These are phyloP conservation scores for Nemania abortiva DNA, from an alignment of 2,329 filamentous ascomycete genomes.

Conservation along the genomic window DNA sequence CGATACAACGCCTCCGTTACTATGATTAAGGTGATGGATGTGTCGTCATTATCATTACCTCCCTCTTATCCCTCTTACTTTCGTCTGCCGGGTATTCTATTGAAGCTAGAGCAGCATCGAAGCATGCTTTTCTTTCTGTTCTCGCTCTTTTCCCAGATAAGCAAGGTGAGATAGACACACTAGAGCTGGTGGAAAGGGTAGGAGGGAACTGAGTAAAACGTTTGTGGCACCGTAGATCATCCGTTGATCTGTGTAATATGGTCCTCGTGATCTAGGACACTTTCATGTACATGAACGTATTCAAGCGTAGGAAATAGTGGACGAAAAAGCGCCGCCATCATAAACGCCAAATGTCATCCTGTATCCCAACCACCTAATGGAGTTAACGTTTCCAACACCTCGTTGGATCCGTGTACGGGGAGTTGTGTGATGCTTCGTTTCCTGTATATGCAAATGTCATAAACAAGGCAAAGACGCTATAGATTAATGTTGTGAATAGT, in stretches of 20 bases:
- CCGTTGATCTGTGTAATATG: not conserved
- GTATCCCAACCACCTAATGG: not conserved
- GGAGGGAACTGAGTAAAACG: not conserved
- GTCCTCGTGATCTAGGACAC: not conserved
- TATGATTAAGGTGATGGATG: not conserved
- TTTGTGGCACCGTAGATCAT: constrained; percentile 1
- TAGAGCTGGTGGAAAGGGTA: not conserved
- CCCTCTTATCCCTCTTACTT: not conserved
- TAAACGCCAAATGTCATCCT: not conserved
- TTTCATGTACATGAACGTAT: constrained; percentile 1
- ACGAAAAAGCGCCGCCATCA: constrained; percentile 6
- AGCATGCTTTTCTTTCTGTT: constrained; percentile 8
- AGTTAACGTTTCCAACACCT: constrained; percentile 21
- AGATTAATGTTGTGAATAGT: constrained; percentile 12
- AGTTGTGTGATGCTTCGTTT: constrained; percentile 3
- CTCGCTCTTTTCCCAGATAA: not conserved
- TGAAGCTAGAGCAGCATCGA: not conserved
- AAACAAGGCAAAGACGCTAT: constrained; percentile 25
- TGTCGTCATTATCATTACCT: constrained; percentile 19
- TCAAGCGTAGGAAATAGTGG: constrained; percentile 12
- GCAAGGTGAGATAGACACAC: not conserved
- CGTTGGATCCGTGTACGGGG: constrained; percentile 9
- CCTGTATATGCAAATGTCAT: constrained; percentile 30
- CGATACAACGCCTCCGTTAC: constrained; percentile 14
- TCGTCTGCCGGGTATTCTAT: not conserved